Percentiles rank a stretch among this genome's conserved stretches.
These are phyloP conservation scores for Scutellaria baicalensis DNA, from an alignment of 257 asterid genomes.

Conservation along the genomic window DNA sequence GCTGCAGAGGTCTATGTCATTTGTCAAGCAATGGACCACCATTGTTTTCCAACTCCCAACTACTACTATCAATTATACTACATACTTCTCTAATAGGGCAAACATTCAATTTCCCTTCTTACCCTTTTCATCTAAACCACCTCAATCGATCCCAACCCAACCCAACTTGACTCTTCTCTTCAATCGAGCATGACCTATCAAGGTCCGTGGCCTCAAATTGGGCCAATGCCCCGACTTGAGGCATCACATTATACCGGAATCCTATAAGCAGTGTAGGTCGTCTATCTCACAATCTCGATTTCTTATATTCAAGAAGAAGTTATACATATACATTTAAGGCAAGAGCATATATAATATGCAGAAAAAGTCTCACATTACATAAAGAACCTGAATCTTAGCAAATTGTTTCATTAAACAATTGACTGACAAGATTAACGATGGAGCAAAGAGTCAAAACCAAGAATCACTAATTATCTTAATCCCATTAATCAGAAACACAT, in stretches of 20 bases:
- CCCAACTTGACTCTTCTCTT: too few relatives aligned
- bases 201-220: too few relatives aligned
- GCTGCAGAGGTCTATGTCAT: constrained; percentile 4
- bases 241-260: too few relatives aligned
- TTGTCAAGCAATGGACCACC: constrained; percentile 18
- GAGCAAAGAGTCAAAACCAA: neutral
- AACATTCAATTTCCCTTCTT: too few relatives aligned
- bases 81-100: neutral
- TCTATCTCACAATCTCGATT: too few relatives aligned
- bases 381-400: neutral
- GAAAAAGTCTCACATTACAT: neutral
- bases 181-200: too few relatives aligned
- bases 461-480: neutral
- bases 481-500: neutral
- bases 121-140: too few relatives aligned
- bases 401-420: constrained; percentile 4
- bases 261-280: too few relatives aligned
- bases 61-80: neutral
- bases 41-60: constrained; percentile 10
- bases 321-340: too few relatives aligned
- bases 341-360: neutral
- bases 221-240: too few relatives aligned
- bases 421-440: neutral
- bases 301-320: too few relatives aligned
- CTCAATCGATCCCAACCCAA: too few relatives aligned